phyloP scores from a whole-genome alignment of 2,329 filamentous ascomycete species.

The Tolypocladium ovalisporum region DNA sequence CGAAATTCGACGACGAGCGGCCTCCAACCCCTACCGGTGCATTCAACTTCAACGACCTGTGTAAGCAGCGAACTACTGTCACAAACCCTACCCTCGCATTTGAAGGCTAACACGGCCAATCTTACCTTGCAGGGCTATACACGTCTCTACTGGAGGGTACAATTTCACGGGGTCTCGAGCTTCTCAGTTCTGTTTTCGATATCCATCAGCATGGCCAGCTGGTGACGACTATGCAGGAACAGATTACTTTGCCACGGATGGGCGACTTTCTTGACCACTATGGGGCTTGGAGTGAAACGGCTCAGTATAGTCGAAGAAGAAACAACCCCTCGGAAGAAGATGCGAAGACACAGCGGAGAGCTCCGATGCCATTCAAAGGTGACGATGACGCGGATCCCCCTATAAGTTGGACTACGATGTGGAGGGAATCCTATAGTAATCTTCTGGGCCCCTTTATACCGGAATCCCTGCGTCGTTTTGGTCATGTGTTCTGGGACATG shows the following conservation, averaged over 20 bases:
- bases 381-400: not conserved
- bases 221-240: not conserved
- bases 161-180: not conserved
- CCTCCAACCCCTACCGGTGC: too few species aligned
- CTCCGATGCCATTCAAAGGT: not conserved
- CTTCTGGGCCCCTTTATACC: not conserved
- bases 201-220: not conserved
- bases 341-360: not conserved
- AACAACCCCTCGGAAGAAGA: too few species aligned
- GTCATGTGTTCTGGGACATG: not conserved
- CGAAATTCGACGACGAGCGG: not conserved
- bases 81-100: too few species aligned
- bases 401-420: not conserved
- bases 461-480: not conserved
- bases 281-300: too few species aligned
- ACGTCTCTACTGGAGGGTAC: not conserved
- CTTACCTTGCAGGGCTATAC: not conserved
- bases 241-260: not conserved
- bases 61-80: not conserved
- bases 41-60: not conserved
- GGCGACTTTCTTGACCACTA: too few species aligned
- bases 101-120: too few species aligned
- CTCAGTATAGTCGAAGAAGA: too few species aligned
- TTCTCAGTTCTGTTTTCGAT: not conserved
- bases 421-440: not conserved